phyloP scores from a whole-genome alignment of 257 asterid species.

The Capsicum chinense region DNA sequence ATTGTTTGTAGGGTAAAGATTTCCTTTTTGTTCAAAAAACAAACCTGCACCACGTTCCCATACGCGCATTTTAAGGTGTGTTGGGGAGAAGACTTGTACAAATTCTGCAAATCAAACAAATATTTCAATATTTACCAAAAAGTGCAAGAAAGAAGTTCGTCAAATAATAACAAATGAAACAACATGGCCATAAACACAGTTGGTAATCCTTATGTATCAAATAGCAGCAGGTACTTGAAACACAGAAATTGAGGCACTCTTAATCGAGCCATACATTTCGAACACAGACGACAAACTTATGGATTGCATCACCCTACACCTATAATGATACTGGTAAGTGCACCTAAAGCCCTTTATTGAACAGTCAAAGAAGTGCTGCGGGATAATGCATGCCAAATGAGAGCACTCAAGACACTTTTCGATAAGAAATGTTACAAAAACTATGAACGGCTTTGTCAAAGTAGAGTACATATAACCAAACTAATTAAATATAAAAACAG shows the following conservation, averaged over 20 bases:
- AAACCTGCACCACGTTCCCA: conserved; percentile 99
- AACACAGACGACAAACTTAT: neutral
- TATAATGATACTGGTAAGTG: conserved; percentile 2
- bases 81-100: conserved; percentile 79
- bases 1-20: neutral
- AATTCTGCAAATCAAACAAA: conserved; percentile 62
- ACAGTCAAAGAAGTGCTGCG: neutral
- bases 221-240: neutral
- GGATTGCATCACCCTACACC: neutral
- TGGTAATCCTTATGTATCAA: neutral
- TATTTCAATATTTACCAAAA: neutral
- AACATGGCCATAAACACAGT: neutral
- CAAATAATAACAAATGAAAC: conserved; percentile 1
- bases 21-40: conserved; percentile 19
- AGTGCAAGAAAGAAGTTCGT: neutral
- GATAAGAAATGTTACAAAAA: neutral
- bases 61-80: conserved; percentile 94
- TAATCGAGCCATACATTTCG: neutral
- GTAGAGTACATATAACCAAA: neutral
- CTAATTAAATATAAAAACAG: conserved; percentile 8
- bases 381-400: neutral
- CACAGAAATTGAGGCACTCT: neutral
- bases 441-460: neutral
- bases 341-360: neutral
- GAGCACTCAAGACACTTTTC: neutral